phyloP scores from a whole-genome alignment of 257 asterid species.

The Fraxinus excelsior region DNA sequence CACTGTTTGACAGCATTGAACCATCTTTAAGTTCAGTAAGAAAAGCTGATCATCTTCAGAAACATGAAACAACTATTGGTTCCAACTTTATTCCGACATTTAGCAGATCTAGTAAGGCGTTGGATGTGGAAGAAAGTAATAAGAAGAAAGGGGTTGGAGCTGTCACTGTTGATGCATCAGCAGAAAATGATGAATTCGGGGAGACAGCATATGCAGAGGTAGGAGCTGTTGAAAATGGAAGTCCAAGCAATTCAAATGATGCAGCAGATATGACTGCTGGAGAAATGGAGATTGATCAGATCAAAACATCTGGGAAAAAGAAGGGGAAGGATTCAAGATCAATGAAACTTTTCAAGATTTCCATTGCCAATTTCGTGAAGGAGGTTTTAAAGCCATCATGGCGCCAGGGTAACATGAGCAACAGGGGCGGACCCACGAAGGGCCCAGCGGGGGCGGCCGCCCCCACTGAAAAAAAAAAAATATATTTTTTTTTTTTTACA shows the following conservation, averaged over 20 bases:
- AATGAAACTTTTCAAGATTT: slow-evolving; percentile 60
- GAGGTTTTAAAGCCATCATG: slow-evolving; percentile 96
- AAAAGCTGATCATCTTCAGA: slow-evolving; percentile 43
- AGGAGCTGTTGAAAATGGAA: slow-evolving; percentile 66
- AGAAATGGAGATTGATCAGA: slow-evolving; percentile 79
- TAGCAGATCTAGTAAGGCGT: slow-evolving; percentile 51
- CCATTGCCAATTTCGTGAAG: slow-evolving; percentile 90
- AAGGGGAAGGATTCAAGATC: slow-evolving; percentile 71
- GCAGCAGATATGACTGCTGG: slow-evolving; percentile 48
- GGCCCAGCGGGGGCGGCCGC: no score
- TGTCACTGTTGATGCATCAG: slow-evolving; percentile 38
- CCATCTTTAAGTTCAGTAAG: slow-evolving; percentile 51
- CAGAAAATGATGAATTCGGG: slow-evolving; percentile 72
- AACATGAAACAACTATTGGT: slow-evolving; percentile 55
- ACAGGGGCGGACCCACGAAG: no score
- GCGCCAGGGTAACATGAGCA: slow-evolving; percentile 99
- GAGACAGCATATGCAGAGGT: slow-evolving; percentile 87
- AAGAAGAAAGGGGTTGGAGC: slow-evolving; percentile 45
- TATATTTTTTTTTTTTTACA: no score
- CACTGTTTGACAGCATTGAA: slow-evolving; percentile 85
- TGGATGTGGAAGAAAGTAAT: slow-evolving; percentile 44
- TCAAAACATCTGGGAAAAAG: slow-evolving; percentile 56
- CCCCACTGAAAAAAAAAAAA: no score
- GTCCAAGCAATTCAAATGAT: slow-evolving; percentile 60
- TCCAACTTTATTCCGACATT: slow-evolving; percentile 50